phyloP scores from a whole-genome alignment of 306 rosid species.

The Delonix regia region DNA sequence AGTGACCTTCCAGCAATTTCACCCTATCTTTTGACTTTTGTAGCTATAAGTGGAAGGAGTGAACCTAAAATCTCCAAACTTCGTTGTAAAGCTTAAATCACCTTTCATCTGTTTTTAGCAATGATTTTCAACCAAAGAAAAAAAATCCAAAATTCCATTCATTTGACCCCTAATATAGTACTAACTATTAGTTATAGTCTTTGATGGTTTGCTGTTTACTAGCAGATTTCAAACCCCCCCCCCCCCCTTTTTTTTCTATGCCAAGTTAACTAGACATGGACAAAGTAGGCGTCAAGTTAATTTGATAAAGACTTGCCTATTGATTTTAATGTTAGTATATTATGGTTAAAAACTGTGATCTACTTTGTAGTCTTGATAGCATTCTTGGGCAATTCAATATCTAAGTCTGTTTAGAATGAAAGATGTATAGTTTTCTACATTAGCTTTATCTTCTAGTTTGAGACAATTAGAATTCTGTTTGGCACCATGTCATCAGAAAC shows the following conservation, averaged over 20 bases:
- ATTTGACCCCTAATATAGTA: background rate
- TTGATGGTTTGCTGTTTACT: too few species aligned
- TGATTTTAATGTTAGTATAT: background rate
- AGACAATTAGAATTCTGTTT: constrained; percentile 9
- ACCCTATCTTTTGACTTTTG: background rate
- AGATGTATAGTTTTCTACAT: background rate
- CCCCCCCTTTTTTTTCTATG: too few species aligned
- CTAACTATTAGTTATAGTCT: background rate
- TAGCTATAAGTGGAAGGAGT: background rate
- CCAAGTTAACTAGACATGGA: background rate
- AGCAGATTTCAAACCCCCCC: too few species aligned
- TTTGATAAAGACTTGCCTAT: background rate
- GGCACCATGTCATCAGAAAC: background rate
- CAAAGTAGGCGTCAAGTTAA: background rate
- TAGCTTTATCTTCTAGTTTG: constrained; percentile 25
- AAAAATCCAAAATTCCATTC: background rate
- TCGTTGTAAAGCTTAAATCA: constrained; percentile 7
- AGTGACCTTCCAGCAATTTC: constrained; percentile 1
- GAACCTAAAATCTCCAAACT: constrained; percentile 1
- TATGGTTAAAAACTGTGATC: background rate
- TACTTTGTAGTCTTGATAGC: background rate
- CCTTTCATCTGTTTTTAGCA: background rate
- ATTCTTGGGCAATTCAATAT: background rate
- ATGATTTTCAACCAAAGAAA: background rate
- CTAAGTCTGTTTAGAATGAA: background rate